A percentile compares a stretch with the other conserved stretches of the same genome.
These are phyloP conservation scores for Paecilomyces formosus DNA, from an alignment of 2,329 filamentous ascomycete genomes.

Conservation along the genomic window DNA sequence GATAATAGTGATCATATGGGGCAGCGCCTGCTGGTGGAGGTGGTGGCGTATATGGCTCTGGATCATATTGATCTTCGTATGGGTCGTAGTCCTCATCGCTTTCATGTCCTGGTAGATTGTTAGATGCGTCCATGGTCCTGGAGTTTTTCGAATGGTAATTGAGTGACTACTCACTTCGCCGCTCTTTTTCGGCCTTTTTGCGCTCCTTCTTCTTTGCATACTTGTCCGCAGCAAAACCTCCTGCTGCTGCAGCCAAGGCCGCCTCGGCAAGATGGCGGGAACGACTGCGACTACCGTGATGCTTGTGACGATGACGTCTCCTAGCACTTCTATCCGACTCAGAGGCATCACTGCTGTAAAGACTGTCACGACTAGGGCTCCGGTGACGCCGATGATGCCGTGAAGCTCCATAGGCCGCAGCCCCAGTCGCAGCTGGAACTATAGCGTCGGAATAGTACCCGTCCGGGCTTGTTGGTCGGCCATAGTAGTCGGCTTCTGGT, in stretches of 20 bases:
- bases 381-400: slow-evolving; percentile 37
- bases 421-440: slow-evolving; percentile 31
- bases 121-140: not conserved
- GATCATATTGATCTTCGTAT: slow-evolving; percentile 35
- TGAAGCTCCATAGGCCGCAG: slow-evolving; percentile 17
- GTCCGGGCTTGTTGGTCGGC: slow-evolving; percentile 30
- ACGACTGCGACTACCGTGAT: slow-evolving; percentile 27
- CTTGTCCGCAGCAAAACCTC: slow-evolving; percentile 51
- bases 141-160: not conserved
- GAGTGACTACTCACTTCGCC: slow-evolving; percentile 37
- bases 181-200: slow-evolving; percentile 47
- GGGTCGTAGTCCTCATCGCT: slow-evolving; percentile 25
- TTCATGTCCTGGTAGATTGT: slow-evolving; percentile 17
- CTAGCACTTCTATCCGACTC: slow-evolving; percentile 29
- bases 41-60: slow-evolving; percentile 30
- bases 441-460: slow-evolving; percentile 35
- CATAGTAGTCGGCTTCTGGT: slow-evolving; percentile 39
- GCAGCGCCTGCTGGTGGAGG: slow-evolving; percentile 22
- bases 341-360: slow-evolving; percentile 28
- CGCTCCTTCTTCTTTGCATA: slow-evolving; percentile 49
- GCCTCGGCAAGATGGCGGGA: slow-evolving; percentile 45
- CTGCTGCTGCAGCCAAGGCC: slow-evolving; percentile 51
- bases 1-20: slow-evolving; percentile 31
- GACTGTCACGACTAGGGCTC: slow-evolving; percentile 35
- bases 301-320: slow-evolving; percentile 20